Percentiles rank a stretch among this genome's conserved stretches.
Evolutionary conservation across 108 stramenopile genomes (phyloP).

Genomic region (Pseudonitzschia delicatissima): DNA sequence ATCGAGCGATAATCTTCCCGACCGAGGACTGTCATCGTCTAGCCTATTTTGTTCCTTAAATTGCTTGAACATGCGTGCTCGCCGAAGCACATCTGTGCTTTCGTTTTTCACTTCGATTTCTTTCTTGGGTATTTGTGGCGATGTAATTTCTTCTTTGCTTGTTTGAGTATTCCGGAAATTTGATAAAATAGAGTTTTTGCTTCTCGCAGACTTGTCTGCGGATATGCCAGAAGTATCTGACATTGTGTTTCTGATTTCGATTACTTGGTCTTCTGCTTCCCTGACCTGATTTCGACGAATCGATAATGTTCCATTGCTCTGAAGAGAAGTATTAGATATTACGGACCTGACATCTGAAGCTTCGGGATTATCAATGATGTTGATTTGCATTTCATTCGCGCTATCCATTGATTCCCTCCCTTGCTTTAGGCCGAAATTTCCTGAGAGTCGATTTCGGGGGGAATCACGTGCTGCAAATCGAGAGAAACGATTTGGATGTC

Average conservation of each 20-base stretch:
- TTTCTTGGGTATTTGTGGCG: background rate
- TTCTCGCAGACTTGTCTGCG: background rate
- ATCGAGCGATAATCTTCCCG: constrained; percentile 2
- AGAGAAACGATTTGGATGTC: background rate
- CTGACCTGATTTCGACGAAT: background rate
- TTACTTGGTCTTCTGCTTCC: background rate
- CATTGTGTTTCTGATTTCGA: background rate
- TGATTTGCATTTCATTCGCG: too few relatives aligned
- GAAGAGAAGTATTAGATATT: background rate
- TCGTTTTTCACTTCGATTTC: background rate
- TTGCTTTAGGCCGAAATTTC: too few relatives aligned
- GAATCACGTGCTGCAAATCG: too few relatives aligned
- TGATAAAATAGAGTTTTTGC: background rate
- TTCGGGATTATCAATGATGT: too few relatives aligned
- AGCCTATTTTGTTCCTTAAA: too few relatives aligned
- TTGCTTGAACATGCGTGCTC: background rate
- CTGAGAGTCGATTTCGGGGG: too few relatives aligned
- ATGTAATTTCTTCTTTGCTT: too few relatives aligned
- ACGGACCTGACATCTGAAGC: background rate
- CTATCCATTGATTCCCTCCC: too few relatives aligned
- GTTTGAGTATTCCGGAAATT: too few relatives aligned
- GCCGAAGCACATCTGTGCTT: background rate
- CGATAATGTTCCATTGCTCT: background rate
- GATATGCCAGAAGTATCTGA: background rate
- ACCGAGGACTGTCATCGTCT: background rate